These are phyloP conservation scores for Tetrapisispora fleetii DNA, from an alignment of 805 yeast species.

Conservation along the genomic window DNA sequence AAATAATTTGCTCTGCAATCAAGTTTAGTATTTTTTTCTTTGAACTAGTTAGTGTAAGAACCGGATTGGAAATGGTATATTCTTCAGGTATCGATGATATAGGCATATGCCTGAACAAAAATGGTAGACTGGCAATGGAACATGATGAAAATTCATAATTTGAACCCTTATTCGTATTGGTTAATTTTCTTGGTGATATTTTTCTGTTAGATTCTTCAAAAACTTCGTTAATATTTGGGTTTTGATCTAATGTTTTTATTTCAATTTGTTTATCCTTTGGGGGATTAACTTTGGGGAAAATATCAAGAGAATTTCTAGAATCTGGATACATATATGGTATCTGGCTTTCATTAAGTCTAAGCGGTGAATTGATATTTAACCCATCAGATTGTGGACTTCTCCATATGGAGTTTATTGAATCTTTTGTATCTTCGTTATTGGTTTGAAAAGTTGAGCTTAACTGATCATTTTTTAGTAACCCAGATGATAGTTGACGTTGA, in stretches of 20 bases:
- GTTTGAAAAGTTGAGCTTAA: conserved; percentile 4
- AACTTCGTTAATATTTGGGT: neutral
- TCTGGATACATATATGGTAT: neutral
- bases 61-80: conserved; percentile 28
- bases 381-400: conserved; percentile 15
- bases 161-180: neutral
- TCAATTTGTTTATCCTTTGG: neutral
- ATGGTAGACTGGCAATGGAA: conserved; percentile 36
- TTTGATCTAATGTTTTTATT: neutral
- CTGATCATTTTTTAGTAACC: conserved; percentile 6
- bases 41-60: conserved; percentile 8
- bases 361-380: conserved; percentile 14
- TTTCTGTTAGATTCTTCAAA: neutral
- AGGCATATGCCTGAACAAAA: conserved; percentile 55
- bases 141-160: conserved; percentile 3
- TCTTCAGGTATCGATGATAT: conserved; percentile 49
- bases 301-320: neutral
- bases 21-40: conserved; percentile 20
- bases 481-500: conserved; percentile 12
- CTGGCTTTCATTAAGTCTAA: conserved; percentile 10
- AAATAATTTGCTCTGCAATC: conserved; percentile 25
- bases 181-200: neutral
- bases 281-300: neutral
- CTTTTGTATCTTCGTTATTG: conserved; percentile 11
- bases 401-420: conserved; percentile 21